These are phyloP conservation scores for Coemansia sp. DNA, from an alignment of 192 early-diverging fungal species.

Conservation along the genomic window DNA sequence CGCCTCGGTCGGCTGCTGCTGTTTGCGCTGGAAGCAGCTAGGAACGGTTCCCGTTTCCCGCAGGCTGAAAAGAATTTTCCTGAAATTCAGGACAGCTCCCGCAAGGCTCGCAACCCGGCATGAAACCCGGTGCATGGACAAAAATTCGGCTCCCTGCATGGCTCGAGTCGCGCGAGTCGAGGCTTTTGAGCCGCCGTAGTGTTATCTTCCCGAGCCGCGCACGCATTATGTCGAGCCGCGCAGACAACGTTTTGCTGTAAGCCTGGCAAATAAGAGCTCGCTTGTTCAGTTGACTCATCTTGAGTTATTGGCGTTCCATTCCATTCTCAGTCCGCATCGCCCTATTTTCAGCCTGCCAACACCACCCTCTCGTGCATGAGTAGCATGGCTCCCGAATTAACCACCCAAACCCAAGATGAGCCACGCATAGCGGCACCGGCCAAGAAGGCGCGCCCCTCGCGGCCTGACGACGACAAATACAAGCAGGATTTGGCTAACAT, in stretches of 20 bases:
- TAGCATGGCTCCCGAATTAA: slow-evolving; percentile 38
- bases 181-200: no score
- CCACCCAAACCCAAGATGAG: slow-evolving; percentile 8
- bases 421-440: slow-evolving; percentile 9
- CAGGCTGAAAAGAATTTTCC: no score
- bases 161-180: no score
- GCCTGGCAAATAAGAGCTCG: not conserved
- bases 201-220: not conserved
- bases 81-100: no score
- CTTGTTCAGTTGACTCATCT: not conserved
- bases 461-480: slow-evolving; percentile 57
- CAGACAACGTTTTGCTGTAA: not conserved
- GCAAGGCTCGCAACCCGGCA: no score
- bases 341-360: not conserved
- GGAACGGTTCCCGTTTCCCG: no score
- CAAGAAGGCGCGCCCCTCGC: slow-evolving; percentile 36
- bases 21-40: no score
- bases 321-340: not conserved
- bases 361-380: slow-evolving; percentile 3
- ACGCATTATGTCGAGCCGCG: not conserved
- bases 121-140: no score
- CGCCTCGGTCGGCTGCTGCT: no score
- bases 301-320: not conserved
- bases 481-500: slow-evolving; percentile 54
- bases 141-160: no score